A percentile compares a stretch with the other conserved stretches of the same genome.
Evolutionary conservation across 805 yeast species (phyloP).

Genomic region (Dipodascopsis uninucleata): DNA sequence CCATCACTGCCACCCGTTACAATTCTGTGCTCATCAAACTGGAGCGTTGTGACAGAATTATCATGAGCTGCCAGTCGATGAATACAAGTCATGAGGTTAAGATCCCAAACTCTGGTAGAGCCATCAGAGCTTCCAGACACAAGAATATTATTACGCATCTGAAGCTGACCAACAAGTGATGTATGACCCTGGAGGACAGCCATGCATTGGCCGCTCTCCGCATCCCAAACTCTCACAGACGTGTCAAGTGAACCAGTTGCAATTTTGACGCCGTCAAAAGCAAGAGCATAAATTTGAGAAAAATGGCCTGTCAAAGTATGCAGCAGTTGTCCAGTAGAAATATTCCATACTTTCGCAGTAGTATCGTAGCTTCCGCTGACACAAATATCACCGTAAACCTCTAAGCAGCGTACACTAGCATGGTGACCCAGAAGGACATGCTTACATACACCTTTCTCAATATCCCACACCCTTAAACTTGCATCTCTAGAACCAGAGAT

Average conservation of each 20-base stretch:
- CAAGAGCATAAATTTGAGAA: conserved; percentile 84
- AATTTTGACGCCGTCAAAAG: conserved; percentile 83
- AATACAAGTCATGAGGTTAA: conserved; percentile 71
- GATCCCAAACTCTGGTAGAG: conserved; percentile 77
- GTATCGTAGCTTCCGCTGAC: conserved; percentile 89
- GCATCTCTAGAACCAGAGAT: conserved; percentile 90
- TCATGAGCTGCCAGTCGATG: conserved; percentile 52
- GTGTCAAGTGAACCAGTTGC: conserved; percentile 97
- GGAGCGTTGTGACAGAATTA: conserved; percentile 42
- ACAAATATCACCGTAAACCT: conserved; percentile 67
- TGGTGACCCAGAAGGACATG: conserved; percentile 67
- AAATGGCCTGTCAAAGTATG: conserved; percentile 89
- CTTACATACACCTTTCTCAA: conserved; percentile 81
- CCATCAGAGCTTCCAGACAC: conserved; percentile 89
- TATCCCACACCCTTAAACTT: conserved; percentile 91
- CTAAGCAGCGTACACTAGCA: conserved; percentile 76
- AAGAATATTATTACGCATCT: conserved; percentile 63
- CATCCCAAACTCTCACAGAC: conserved; percentile 93
- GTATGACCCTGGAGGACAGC: conserved; percentile 78
- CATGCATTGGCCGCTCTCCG: conserved; percentile 77
- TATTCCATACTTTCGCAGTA: conserved; percentile 87
- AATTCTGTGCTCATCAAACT: conserved; percentile 40
- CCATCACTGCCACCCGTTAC: conserved; percentile 46
- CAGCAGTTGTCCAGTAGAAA: conserved; percentile 82
- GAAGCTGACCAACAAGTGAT: conserved; percentile 86